Evolutionary conservation across 208 protist species (phyloP), one percentile per base, ranked within the genome.

Genomic region (Acanthamoeba lugdunensis): DNA sequence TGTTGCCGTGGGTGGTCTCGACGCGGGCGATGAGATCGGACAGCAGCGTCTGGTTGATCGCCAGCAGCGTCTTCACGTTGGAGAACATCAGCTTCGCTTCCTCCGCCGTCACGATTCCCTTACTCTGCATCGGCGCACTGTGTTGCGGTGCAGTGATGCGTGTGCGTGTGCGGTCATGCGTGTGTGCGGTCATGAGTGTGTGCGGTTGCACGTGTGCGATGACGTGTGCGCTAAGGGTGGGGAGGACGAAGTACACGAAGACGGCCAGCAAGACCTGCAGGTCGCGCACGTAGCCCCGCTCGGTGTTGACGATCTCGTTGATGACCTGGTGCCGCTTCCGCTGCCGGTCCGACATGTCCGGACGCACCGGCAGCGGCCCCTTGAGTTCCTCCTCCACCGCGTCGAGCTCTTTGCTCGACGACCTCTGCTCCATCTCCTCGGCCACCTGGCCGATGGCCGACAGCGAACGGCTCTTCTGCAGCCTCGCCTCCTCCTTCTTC

Each of bases 81-180:
- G 87, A 92, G 87, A 92, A 92, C 14, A 92, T 92, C 23, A 79
- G 8, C 18, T 21, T 77, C 30, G 79, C 41, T 45, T 92, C 87
- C 41, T 92, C 87, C 65, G 16, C 30, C 25, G 25, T 33, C 16
- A 30, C 71, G 1, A 79, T 30, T 1, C 23, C 41, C 33, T 79
- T 21, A 14, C 18, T 45, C 71, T 37, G 33, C 71, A 79, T 79
- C 71, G 71, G 71, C 11, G 14, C 71, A 21, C 71, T 79, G 71
- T 14, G 18, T 41, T 11, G 45, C 45, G 8, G 45, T 48, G 45
- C 45, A 48, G 25, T 33, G 21, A 1, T 23, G 54, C 21, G 54
- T 23, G 54, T 23, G 54, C 16, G 54, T 61, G 21, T 65, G 14
- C 58, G 54, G 21, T 50, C 11, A 50, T 50, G 48, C 3, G 8